A percentile compares a stretch with the other conserved stretches of the same genome.
These are phyloP conservation scores for Aleurites moluccanus DNA, from an alignment of 441 rosid species.

Conservation along the genomic window DNA sequence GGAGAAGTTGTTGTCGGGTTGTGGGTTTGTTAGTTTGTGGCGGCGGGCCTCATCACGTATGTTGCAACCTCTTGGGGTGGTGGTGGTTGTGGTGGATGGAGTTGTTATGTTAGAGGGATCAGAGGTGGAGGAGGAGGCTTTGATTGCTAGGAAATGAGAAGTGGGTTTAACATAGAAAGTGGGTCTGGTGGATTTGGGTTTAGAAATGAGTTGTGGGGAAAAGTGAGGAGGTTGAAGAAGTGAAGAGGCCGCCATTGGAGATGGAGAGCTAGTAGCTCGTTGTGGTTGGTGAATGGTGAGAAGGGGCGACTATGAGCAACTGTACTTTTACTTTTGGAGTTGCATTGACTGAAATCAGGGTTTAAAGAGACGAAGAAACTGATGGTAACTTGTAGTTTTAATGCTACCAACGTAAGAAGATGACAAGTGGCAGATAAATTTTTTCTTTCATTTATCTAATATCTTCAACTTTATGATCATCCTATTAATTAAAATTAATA, in stretches of 20 bases:
- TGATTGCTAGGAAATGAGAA: neutral
- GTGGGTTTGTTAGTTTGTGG: constrained; percentile 25
- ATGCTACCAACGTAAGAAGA: too few relatives aligned
- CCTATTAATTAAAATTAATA: too few relatives aligned
- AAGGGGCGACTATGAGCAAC: neutral
- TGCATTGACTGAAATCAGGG: too few relatives aligned
- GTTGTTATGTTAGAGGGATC: constrained; percentile 1
- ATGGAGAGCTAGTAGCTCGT: neutral
- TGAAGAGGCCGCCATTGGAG: constrained; percentile 32
- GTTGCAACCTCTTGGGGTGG: constrained; percentile 24
- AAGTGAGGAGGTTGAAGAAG: constrained; percentile 17
- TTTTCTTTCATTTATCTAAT: too few relatives aligned
- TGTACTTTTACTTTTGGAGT: too few relatives aligned
- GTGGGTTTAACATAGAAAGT: neutral
- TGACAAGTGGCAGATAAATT: too few relatives aligned
- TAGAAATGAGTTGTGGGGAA: constrained; percentile 20
- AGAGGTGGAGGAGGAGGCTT: constrained; percentile 12
- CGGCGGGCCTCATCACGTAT: constrained; percentile 58
- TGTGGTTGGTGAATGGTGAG: neutral
- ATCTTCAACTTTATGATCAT: too few relatives aligned
- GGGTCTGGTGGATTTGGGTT: neutral
- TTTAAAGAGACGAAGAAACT: too few relatives aligned
- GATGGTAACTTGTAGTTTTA: too few relatives aligned
- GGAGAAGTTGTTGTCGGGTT: constrained; percentile 29
- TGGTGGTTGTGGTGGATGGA: neutral